phyloP scores from a whole-genome alignment of 129 eudicot species.

The Ambrosia artemisiifolia region DNA sequence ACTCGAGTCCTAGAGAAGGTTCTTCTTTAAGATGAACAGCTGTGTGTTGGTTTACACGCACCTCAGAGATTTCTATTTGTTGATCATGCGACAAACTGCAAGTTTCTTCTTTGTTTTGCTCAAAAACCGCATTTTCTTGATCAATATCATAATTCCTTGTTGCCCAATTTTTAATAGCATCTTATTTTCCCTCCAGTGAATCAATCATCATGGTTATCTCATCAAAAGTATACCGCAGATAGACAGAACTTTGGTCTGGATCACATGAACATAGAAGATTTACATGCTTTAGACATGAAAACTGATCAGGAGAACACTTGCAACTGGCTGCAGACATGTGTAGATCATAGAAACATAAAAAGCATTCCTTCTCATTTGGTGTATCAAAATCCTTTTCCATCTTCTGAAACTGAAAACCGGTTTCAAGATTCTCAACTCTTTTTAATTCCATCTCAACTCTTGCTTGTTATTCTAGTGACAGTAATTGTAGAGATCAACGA shows the following conservation, averaged over 20 bases:
- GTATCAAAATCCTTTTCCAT: constrained; percentile 61
- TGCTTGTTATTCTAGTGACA: constrained; percentile 28
- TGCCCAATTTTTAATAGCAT: constrained; percentile 45
- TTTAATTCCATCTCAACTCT: constrained; percentile 53
- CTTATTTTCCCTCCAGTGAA: constrained; percentile 53
- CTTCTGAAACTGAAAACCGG: constrained; percentile 33
- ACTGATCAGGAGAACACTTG: constrained; percentile 53
- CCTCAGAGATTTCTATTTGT: neutral
- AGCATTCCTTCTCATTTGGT: constrained; percentile 59
- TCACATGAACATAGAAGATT: constrained; percentile 46
- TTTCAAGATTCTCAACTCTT: constrained; percentile 41
- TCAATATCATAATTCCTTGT: constrained; percentile 24
- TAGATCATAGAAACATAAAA: constrained; percentile 65
- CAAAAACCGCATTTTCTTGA: constrained; percentile 10
- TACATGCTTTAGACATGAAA: constrained; percentile 62
- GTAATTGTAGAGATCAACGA: too few species aligned
- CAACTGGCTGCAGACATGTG: constrained; percentile 67
- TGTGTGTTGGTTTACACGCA: neutral
- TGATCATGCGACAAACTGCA: constrained; percentile 3
- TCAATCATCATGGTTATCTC: constrained; percentile 49
- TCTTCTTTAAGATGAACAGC: constrained; percentile 17
- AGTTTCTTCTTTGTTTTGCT: constrained; percentile 23
- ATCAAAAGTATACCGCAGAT: constrained; percentile 49
- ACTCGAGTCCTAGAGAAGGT: constrained; percentile 6
- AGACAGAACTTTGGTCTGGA: constrained; percentile 31